phyloP scores from a whole-genome alignment of 2,329 filamentous ascomycete species.

The Aulographum hederae region DNA sequence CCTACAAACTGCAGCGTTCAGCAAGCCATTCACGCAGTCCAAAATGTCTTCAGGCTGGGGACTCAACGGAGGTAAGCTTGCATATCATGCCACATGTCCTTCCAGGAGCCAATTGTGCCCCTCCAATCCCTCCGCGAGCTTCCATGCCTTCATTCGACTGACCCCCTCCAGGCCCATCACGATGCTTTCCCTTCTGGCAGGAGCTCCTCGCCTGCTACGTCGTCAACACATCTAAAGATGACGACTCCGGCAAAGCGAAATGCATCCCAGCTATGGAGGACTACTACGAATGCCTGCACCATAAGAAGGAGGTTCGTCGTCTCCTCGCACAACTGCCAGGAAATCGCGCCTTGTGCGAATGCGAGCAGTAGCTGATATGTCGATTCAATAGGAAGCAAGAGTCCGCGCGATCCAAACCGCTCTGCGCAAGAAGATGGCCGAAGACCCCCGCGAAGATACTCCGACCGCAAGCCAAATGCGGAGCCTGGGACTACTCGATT shows the following conservation, averaged over 20 bases:
- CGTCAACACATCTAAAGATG: constrained; percentile 68
- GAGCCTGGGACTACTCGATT: constrained; percentile 61
- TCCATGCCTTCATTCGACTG: constrained; percentile 1
- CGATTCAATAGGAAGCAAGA: constrained; percentile 47
- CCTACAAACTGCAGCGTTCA: too few relatives aligned
- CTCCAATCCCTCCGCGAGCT: background rate
- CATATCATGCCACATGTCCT: background rate
- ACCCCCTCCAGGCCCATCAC: constrained; percentile 36
- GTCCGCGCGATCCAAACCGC: constrained; percentile 63
- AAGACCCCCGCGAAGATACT: constrained; percentile 59
- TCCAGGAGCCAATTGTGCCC: background rate
- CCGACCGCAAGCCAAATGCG: constrained; percentile 76
- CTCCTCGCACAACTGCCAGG: constrained; percentile 6
- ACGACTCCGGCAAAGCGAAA: constrained; percentile 68
- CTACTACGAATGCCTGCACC: constrained; percentile 97
- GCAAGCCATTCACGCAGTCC: too few relatives aligned
- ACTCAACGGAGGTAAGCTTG: constrained; percentile 53
- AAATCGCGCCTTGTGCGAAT: constrained; percentile 3
- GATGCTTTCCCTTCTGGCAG: constrained; percentile 99
- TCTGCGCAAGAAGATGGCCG: constrained; percentile 62
- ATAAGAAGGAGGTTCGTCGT: constrained; percentile 82
- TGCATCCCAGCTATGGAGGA: constrained; percentile 76
- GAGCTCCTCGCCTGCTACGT: constrained; percentile 97
- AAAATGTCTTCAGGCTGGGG: constrained; percentile 71
- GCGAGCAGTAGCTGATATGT: background rate